Conservation (phyloP, 306 rosid species). For the Dalbergia cultrata region DNA sequence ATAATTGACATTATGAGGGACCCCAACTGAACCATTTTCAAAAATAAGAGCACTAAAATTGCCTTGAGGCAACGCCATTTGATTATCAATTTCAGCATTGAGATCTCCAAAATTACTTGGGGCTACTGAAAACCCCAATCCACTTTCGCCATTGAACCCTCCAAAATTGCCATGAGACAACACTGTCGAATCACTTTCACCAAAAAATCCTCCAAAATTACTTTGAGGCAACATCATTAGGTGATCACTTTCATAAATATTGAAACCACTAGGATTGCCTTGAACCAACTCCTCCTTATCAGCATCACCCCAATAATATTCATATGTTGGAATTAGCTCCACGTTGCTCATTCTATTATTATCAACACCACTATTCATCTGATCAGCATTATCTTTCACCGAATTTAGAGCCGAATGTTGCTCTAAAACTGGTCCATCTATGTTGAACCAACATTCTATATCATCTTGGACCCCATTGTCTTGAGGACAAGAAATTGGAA, state of each 20-base stretch:
- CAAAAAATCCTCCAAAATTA: neutral
- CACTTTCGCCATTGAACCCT: neutral
- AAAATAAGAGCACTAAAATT: neutral
- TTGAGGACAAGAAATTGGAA: neutral
- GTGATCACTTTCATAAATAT: neutral
- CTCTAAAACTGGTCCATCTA: neutral
- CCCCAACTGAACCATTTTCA: neutral
- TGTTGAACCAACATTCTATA: neutral
- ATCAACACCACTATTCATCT: too few relatives aligned
- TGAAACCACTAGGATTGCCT: neutral
- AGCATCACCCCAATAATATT: too few relatives aligned
- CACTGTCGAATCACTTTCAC: neutral
- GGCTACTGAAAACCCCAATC: neutral
- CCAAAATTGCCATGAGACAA: neutral
- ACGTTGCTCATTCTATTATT: too few relatives aligned
- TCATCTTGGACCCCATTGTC: neutral
- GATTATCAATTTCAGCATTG: neutral
- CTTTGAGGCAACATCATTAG: neutral
- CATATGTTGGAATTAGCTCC: too few relatives aligned
- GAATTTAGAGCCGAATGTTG: neutral
- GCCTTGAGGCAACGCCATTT: neutral
- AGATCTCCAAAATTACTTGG: neutral
- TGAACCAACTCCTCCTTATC: too few relatives aligned
- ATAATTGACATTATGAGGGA: neutral
- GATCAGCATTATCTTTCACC: neutral